phyloP scores from a whole-genome alignment of 2,329 filamentous ascomycete genomes.

The Geosmithia morbida region DNA sequence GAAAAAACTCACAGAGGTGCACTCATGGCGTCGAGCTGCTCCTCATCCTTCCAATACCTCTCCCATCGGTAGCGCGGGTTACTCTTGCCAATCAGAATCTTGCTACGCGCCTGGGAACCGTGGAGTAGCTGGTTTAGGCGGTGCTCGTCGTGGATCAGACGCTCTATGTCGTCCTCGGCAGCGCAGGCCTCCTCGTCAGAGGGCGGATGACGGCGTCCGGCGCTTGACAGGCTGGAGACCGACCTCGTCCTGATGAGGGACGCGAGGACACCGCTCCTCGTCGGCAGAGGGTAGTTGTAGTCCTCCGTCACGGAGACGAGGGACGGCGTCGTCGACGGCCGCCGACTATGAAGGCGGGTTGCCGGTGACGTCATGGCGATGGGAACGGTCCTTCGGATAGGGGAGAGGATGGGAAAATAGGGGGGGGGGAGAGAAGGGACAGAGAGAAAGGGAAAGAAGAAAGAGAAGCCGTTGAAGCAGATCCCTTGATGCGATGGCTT shows the following conservation, averaged over 20 bases:
- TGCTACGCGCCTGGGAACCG: conserved; percentile 63
- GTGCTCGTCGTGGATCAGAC: conserved; percentile 37
- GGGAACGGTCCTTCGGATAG: not conserved
- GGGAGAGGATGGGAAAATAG: not conserved
- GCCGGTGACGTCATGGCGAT: conserved; percentile 4
- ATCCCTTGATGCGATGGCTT: not conserved
- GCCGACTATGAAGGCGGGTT: not conserved
- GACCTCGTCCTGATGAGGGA: conserved; percentile 24
- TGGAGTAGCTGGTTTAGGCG: conserved; percentile 44
- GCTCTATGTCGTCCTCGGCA: conserved; percentile 24
- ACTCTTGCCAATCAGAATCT: conserved; percentile 76
- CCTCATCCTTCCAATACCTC: conserved; percentile 70
- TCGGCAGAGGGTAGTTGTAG: conserved; percentile 10
- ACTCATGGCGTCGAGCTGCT: conserved; percentile 56
- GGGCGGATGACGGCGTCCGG: conserved; percentile 8
- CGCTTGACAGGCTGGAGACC: conserved; percentile 14
- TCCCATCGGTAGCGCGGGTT: conserved; percentile 82
- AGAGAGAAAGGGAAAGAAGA: not conserved
- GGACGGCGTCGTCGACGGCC: conserved; percentile 10
- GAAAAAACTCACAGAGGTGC: conserved; percentile 43
- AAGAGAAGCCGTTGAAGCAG: not conserved
- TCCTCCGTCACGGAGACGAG: conserved; percentile 11
- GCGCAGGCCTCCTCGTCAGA: conserved; percentile 16
- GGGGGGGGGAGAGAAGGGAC: not conserved
- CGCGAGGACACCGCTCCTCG: conserved; percentile 20